Conservation (phyloP, 768 basidiomycete species). For the Postia placenta region DNA sequence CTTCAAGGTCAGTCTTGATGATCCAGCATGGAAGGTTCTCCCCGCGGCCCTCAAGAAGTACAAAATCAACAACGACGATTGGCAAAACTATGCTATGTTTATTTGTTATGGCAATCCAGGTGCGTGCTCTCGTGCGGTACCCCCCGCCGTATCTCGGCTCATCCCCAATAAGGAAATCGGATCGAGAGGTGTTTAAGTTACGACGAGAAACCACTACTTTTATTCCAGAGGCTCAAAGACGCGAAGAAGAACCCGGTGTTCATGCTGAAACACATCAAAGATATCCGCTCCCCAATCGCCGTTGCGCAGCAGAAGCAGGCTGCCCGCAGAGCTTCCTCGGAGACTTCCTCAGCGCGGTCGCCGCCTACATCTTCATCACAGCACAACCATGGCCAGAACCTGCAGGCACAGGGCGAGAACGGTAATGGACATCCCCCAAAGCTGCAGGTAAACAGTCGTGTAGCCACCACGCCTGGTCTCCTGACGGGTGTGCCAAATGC, state of each 20-base stretch:
- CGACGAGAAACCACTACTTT: slow-evolving; percentile 93
- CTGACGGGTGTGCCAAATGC: slow-evolving; percentile 52
- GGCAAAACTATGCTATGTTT: slow-evolving; percentile 99
- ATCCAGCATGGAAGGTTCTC: slow-evolving; percentile 97
- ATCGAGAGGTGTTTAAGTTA: slow-evolving; percentile 94
- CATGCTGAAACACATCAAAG: slow-evolving; percentile 96
- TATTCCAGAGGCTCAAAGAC: slow-evolving; percentile 97
- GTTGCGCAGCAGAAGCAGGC: slow-evolving; percentile 97
- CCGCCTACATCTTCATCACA: slow-evolving; percentile 33
- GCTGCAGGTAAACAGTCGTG: slow-evolving; percentile 59
- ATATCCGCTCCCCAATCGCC: slow-evolving; percentile 94
- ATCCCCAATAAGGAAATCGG: slow-evolving; percentile 48
- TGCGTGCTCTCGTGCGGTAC: slow-evolving; percentile 28
- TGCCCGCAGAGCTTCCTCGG: slow-evolving; percentile 58
- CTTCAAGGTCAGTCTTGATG: slow-evolving; percentile 96
- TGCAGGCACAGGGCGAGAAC: slow-evolving; percentile 27
- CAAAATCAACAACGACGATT: slow-evolving; percentile 96
- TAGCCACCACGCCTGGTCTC: slow-evolving; percentile 43
- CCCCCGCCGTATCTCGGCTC: no score
- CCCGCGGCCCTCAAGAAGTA: slow-evolving; percentile 99
- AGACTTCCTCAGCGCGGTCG: slow-evolving; percentile 32
- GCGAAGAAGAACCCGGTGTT: slow-evolving; percentile 97
- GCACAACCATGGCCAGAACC: slow-evolving; percentile 29
- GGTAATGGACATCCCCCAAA: slow-evolving; percentile 49
- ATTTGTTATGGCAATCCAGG: slow-evolving; percentile 95